Base-by-base conservation (phyloP, 441 rosid genomes). In the Francoa sonchifolia region DNA sequence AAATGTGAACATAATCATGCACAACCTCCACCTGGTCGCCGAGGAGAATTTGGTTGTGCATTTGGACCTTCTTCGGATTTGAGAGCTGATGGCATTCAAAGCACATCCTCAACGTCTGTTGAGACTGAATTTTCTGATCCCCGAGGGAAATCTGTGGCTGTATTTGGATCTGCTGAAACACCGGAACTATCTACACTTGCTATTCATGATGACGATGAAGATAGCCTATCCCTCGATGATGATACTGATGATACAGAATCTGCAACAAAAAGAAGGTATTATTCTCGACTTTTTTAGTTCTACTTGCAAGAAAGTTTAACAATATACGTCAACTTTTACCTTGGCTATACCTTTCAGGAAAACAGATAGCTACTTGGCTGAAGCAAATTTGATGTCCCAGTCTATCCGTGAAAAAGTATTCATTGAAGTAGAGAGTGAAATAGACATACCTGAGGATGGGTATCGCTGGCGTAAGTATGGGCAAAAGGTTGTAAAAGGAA, bases 401-500 rank as follows among this genome's bases (percentile, higher is more conserved):
- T 85, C 96, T 20, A 72, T 76, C 57, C 72, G 84, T 34, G 89
- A 79, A 55, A 67, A 82, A 60, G 81, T 79, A 20, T 79, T 79
- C 29, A 84, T 79, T 16, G 84, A 79, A 60, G 76, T 84, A 48
- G 69, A 77, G 6, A 79, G 82, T 54, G 89, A 79, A 45, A 77
- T 79, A 19, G 82, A 76, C 53, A 76, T 79, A 33, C 79, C 76
- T 8, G 89, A 79, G 15, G 89, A 79, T 57, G 84, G 89, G 10
- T 79, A 79, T 48, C 69, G 82, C 9, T 79, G 89, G 88, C 66
- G 83, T 58, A 79, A 79, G 44, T 79, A 79, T 45, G 88, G 88
- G 35, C 81, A 79, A 66, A 79, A 79, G 63, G 89, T 79, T 14
- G 89, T 79, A 20, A 79, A 79, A 70, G 89, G 89, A 33, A 79